Evolutionary conservation across 2,329 filamentous ascomycete species (phyloP), one percentile per base, ranked within the genome.

Genomic region (Clarireedia paspali): DNA sequence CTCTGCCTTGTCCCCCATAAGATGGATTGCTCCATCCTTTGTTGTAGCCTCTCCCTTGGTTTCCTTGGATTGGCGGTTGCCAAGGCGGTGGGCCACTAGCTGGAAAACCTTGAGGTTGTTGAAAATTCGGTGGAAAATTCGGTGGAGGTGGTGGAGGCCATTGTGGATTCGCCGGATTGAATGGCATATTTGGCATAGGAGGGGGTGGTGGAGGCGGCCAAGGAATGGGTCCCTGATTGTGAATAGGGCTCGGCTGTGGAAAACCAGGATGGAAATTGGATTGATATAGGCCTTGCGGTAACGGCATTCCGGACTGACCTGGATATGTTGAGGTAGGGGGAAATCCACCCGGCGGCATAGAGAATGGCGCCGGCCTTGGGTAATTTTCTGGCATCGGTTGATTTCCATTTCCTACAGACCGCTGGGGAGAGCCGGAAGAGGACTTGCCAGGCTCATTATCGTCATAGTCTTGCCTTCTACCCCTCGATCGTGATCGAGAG

Each of bases 251-350:
- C 27, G 62, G 63, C 20, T 62, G 63, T n/a, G 59, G 59, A 23
- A 65, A 64, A 10, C 60, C 64, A 7, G 59, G 61, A 52, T 64
- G 63, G 54, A 61, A 66, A 15, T 55, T 55, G 48, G 61, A 63
- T 24, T 64, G 62, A 38, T 63, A 64, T 9, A 26, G 49, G 7
- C 14, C 17, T 27, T 40, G 27, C 40, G 39, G 54, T 12, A 46
- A 39, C 7, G 61, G 59, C 12, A 57, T 53, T 23, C 10, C 20
- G 20, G 56, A 58, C 46, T 60, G 59, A 34, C 59, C 58, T 46
- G 54, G 34, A 10, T 55, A 50, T 30, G 52, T 15, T 17, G 38
- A 30, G n/a, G 39, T 49, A 12, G 52, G 39, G n/a, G 45, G n/a
- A 5, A 49, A 54, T 7, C 20, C 15, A n/a, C 47, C 36, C 12